Conservation (phyloP, 441 rosid genomes). For the Aquilaria agallochum region DNA sequence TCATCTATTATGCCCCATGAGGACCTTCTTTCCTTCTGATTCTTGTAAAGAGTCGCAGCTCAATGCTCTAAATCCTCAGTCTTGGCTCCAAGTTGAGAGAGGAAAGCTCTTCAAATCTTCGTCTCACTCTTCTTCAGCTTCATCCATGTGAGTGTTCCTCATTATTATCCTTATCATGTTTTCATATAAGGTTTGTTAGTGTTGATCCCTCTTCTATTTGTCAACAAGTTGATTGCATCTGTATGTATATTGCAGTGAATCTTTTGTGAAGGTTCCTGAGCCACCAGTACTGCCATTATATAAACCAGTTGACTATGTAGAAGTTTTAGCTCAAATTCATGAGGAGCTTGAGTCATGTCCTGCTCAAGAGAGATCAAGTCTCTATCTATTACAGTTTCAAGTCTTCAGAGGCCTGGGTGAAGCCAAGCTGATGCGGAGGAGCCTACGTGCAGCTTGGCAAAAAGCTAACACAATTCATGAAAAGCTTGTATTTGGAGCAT, state of each 20-base stretch:
- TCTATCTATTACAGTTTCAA: constrained; percentile 80
- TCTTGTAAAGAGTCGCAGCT: constrained; percentile 84
- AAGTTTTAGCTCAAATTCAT: constrained; percentile 94
- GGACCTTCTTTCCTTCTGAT: constrained; percentile 76
- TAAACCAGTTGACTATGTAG: constrained; percentile 91
- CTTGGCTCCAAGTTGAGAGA: constrained; percentile 99
- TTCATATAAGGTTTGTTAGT: neutral
- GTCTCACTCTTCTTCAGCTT: constrained; percentile 32
- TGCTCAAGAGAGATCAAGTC: constrained; percentile 57
- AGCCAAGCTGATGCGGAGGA: constrained; percentile 76
- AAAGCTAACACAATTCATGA: constrained; percentile 78
- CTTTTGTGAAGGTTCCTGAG: constrained; percentile 92
- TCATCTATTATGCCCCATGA: constrained; percentile 87
- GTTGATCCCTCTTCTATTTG: neutral
- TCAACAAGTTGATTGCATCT: constrained; percentile 21
- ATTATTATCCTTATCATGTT: constrained; percentile 7
- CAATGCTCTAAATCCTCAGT: constrained; percentile 86
- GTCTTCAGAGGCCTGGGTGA: constrained; percentile 95
- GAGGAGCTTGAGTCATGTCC: constrained; percentile 91
- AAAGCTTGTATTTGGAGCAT: constrained; percentile 86
- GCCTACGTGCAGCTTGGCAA: constrained; percentile 93
- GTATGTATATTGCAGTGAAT: constrained; percentile 62
- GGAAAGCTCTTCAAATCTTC: constrained; percentile 70
- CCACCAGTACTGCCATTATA: constrained; percentile 70
- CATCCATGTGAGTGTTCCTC: constrained; percentile 68